Conservation (phyloP, 768 basidiomycete genomes). For the Hirschioporus abietinus region DNA sequence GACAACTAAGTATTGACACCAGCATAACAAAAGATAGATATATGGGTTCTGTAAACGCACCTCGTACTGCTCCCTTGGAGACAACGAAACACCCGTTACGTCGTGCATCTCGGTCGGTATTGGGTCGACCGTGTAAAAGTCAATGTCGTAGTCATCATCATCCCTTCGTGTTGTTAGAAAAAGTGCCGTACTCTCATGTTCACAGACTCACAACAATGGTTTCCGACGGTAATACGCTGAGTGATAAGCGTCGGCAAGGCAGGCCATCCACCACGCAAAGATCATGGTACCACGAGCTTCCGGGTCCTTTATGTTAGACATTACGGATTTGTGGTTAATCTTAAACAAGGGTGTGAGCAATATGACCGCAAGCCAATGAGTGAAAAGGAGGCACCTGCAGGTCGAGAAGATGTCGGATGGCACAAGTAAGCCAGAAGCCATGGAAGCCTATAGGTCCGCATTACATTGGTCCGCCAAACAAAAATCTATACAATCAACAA, state of each 20-base stretch:
- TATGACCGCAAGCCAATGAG: not conserved
- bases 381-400: constrained; percentile 49
- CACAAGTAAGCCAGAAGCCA: constrained; percentile 77
- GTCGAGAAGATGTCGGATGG: constrained; percentile 74
- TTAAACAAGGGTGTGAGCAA: constrained; percentile 24
- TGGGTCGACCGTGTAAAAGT: constrained; percentile 77
- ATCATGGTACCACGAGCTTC: constrained; percentile 81
- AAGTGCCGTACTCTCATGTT: constrained; percentile 11
- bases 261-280: constrained; percentile 94
- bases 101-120: constrained; percentile 35
- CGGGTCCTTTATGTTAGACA: constrained; percentile 65
- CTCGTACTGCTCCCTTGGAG: constrained; percentile 76
- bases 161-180: constrained; percentile 39
- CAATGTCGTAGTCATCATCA: constrained; percentile 86
- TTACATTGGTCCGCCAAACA: constrained; percentile 17
- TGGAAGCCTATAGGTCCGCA: constrained; percentile 55
- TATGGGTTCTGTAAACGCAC: constrained; percentile 32
- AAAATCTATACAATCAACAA: constrained; percentile 11
- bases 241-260: constrained; percentile 76
- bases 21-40: not conserved
- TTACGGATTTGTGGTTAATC: constrained; percentile 83
- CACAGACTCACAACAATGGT: constrained; percentile 54
- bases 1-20: constrained; percentile 8
- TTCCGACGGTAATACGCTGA: constrained; percentile 82
- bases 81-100: constrained; percentile 41